phyloP scores from a whole-genome alignment of 192 early-diverging fungal genomes.

The Entomortierella chlamydospora region DNA sequence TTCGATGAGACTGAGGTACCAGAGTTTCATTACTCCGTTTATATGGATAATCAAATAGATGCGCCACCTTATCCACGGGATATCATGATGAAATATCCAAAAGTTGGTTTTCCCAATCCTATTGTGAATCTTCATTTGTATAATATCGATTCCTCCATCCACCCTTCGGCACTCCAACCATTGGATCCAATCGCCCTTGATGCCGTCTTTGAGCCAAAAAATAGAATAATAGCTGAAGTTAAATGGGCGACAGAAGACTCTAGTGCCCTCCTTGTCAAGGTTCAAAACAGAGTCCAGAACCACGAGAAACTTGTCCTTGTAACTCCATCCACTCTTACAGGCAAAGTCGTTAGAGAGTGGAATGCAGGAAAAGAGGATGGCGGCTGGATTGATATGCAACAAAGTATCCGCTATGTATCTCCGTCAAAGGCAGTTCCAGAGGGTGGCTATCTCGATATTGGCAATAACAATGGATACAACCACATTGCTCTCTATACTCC shows the following conservation, averaged over 20 bases:
- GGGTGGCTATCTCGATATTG: conserved; percentile 73
- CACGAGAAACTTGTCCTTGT: conserved; percentile 74
- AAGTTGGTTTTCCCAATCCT: conserved; percentile 91
- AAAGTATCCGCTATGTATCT: conserved; percentile 54
- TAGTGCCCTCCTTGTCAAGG: conserved; percentile 74
- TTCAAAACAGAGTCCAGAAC: conserved; percentile 94
- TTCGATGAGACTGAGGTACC: conserved; percentile 89
- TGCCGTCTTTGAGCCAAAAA: conserved; percentile 69
- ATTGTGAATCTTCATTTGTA: conserved; percentile 79
- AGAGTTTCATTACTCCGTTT: conserved; percentile 79
- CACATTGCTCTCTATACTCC: conserved; percentile 77
- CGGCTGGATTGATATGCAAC: conserved; percentile 77
- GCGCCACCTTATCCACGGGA: conserved; percentile 74
- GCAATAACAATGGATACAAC: conserved; percentile 72
- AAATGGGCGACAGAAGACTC: conserved; percentile 79
- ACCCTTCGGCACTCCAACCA: conserved; percentile 23
- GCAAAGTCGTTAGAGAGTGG: conserved; percentile 67
- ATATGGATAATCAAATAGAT: conserved; percentile 66
- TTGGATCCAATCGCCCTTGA: conserved; percentile 23
- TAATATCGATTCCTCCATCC: conserved; percentile 40
- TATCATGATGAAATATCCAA: conserved; percentile 89
- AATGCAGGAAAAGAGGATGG: conserved; percentile 72
- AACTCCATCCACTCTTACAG: conserved; percentile 48
- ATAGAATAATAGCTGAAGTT: conserved; percentile 87
- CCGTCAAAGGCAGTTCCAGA: conserved; percentile 33